Evolutionary conservation across 371 early-diverging fungal species (phyloP), one percentile per base, ranked within the genome.

Genomic region (Fennellomyces sp.): DNA sequence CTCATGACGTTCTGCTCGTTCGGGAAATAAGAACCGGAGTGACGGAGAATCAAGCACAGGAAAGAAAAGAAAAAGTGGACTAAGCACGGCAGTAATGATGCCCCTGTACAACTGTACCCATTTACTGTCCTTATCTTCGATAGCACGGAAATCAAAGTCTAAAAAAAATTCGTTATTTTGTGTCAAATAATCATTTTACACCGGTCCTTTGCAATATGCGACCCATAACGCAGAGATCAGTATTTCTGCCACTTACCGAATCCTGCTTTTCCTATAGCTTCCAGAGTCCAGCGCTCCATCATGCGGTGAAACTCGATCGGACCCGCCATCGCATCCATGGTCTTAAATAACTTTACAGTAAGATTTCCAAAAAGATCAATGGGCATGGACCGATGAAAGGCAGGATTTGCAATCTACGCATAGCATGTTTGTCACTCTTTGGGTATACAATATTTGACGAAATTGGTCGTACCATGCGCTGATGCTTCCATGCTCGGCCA

Each of bases 11-110:
- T 49, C 25, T 27, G 13, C 23, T 21, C 49, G 49, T 25, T 56
- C 55, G 69, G 67, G 75, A 69, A 38, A 71, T 58, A 23, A 63
- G 26, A 26, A 51, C 12, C 26, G 25, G 15, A 59, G 28, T 11
- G 23, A 27, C 30, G 41, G n/a, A n/a, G n/a, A 7, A 56, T 27
- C 56, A 31, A 58, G 8, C 4, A 7, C 13, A 28, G 50, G 60
- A 13, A 59, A 21, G 5, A 50, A 23, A 21, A 52, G 15, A 5
- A n/a, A 73, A 13, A 33, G 39, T 36, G 0, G 15, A 5, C 26
- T 54, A 39, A n/a, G 56, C 45, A 72, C 17, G 6, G 25, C 56
- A 25, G n/a, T 11, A 3, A 53, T 39, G 31, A 67, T 54, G 5
- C 36, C 29, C 15, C 54, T 19, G 23, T 66, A 66, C 10, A 29